These are phyloP conservation scores for Solanum clarkiae DNA, from an alignment of 257 asterid species.

Conservation along the genomic window DNA sequence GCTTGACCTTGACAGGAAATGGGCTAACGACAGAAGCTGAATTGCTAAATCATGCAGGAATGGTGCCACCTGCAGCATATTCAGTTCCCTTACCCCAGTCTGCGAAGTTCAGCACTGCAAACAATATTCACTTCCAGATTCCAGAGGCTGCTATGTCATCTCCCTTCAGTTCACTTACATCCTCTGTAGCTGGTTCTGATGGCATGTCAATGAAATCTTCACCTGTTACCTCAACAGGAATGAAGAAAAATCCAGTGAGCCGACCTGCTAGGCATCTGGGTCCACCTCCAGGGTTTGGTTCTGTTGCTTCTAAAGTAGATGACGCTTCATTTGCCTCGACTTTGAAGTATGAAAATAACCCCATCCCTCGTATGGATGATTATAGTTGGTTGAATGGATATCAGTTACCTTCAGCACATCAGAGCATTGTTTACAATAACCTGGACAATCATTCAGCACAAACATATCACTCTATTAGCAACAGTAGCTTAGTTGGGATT, in stretches of 20 bases:
- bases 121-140: constrained; percentile 19
- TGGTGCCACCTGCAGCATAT: constrained; percentile 35
- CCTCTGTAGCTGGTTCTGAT: constrained; percentile 25
- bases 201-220: constrained; percentile 31
- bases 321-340: constrained; percentile 29
- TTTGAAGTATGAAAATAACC: constrained; percentile 25
- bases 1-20: constrained; percentile 48
- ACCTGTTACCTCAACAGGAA: constrained; percentile 32
- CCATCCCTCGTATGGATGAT: constrained; percentile 49
- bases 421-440: constrained; percentile 37
- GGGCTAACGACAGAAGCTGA: constrained; percentile 19
- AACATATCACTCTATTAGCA: constrained; percentile 24
- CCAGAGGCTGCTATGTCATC: constrained; percentile 36
- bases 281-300: constrained; percentile 98
- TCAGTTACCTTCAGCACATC: constrained; percentile 49
- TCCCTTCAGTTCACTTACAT: constrained; percentile 27
- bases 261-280: constrained; percentile 85
- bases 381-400: constrained; percentile 89
- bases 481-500: constrained; percentile 30
- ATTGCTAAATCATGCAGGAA: constrained; percentile 32
- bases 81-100: constrained; percentile 43
- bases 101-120: constrained; percentile 18
- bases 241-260: constrained; percentile 80
- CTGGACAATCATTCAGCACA: constrained; percentile 31
- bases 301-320: constrained; percentile 59